phyloP scores from a whole-genome alignment of 192 early-diverging fungal species.

The Coemansia sp. region DNA sequence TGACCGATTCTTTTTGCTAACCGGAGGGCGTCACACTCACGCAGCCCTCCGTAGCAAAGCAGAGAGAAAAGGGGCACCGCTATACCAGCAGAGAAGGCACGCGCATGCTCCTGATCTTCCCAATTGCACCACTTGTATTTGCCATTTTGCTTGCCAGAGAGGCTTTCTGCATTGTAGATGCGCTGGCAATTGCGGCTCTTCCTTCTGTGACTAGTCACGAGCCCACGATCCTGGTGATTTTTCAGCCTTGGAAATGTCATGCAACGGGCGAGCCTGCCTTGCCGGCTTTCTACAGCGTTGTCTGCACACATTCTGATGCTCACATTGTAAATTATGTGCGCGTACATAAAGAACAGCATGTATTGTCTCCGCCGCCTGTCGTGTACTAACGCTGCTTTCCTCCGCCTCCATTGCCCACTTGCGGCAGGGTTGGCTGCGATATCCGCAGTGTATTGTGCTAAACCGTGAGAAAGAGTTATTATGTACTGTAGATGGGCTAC shows the following conservation, averaged over 20 bases:
- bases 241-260: not conserved
- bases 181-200: conserved; percentile 5
- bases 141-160: not conserved
- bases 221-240: conserved; percentile 17
- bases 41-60: not conserved
- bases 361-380: not conserved
- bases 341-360: conserved; percentile 2
- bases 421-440: not conserved
- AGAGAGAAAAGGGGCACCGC: not conserved
- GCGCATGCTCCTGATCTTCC: not conserved
- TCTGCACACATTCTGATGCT: conserved; percentile 7
- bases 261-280: not conserved
- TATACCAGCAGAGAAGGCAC: not conserved
- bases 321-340: conserved; percentile 12
- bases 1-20: not conserved
- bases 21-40: not conserved
- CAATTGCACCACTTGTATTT: not conserved
- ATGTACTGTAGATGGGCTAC: conserved; percentile 42
- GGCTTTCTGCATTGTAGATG: not conserved
- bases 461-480: not conserved
- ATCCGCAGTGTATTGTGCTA: conserved; percentile 4
- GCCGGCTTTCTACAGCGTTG: conserved; percentile 9
- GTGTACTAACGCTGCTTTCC: not conserved
- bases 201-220: conserved; percentile 22
- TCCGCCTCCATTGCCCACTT: not conserved